These are phyloP conservation scores for Penicillium sp. DNA, from an alignment of 2,329 filamentous ascomycete species.

Conservation along the genomic window DNA sequence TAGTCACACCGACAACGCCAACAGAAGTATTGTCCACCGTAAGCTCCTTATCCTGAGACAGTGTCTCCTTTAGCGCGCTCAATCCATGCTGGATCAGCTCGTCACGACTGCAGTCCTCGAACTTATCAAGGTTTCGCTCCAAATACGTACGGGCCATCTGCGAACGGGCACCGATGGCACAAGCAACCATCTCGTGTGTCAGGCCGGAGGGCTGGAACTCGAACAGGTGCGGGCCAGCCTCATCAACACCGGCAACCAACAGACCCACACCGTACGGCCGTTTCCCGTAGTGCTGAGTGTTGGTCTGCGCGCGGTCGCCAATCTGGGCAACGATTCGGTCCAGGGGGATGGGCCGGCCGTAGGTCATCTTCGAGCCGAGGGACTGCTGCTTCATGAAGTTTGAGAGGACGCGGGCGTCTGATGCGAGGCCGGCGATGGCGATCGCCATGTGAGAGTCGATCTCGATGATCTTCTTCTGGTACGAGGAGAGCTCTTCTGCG, in stretches of 20 bases:
- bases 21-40: conserved; percentile 96
- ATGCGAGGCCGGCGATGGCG: conserved; percentile 93
- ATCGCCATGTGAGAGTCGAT: conserved; percentile 95
- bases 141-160: conserved; percentile 98
- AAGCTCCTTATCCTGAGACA: conserved; percentile 96
- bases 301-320: conserved; percentile 92
- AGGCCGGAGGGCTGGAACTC: conserved; percentile 97
- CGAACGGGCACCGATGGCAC: conserved; percentile 90
- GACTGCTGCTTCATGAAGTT: conserved; percentile 99
- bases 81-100: conserved; percentile 89
- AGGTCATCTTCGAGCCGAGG: conserved; percentile 90
- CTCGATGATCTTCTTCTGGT: conserved; percentile 98
- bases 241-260: conserved; percentile 89
- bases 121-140: conserved; percentile 84
- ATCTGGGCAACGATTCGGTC: conserved; percentile 88
- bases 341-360: conserved; percentile 88
- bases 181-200: conserved; percentile 96
- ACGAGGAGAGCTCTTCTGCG: conserved; percentile 97
- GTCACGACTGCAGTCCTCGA: conserved; percentile 73
- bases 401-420: conserved; percentile 96
- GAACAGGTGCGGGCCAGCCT: conserved; percentile 90
- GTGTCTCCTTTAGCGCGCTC: conserved; percentile 86
- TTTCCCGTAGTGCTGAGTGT: conserved; percentile 96
- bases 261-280: conserved; percentile 94
- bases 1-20: conserved; percentile 71